phyloP scores from a whole-genome alignment of 306 rosid species.

The Cucurbita ficifolia region DNA sequence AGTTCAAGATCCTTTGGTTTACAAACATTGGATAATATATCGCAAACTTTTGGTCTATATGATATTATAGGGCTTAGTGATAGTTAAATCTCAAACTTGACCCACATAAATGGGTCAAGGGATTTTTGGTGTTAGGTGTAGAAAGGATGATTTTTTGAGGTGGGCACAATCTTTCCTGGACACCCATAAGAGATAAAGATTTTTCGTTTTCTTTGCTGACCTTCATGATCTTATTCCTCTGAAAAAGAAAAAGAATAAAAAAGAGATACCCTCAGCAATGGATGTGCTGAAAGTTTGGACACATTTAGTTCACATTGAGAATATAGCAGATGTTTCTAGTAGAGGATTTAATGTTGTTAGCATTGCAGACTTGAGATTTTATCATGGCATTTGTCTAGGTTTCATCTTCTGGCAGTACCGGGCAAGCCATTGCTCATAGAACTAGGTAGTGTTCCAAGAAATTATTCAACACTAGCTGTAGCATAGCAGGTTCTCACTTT shows the following conservation, averaged over 20 bases:
- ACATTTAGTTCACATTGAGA: background rate
- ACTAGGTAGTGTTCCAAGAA: background rate
- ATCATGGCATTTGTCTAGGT: background rate
- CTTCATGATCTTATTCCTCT: too few relatives aligned
- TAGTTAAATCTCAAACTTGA: background rate
- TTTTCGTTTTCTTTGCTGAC: too few relatives aligned
- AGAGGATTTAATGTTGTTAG: background rate
- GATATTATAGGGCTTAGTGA: background rate
- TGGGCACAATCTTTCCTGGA: too few relatives aligned
- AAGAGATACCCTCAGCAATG: background rate
- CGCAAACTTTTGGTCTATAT: background rate
- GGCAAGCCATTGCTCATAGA: background rate
- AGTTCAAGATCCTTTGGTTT: background rate
- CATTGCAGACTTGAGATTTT: background rate
- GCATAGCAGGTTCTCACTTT: background rate
- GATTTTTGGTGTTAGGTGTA: background rate
- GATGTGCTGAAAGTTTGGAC: background rate
- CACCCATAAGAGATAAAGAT: too few relatives aligned
- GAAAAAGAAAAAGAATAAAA: background rate
- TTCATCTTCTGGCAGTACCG: background rate
- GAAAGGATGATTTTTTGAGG: too few relatives aligned
- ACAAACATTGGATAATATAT: background rate
- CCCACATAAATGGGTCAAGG: background rate
- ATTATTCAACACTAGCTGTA: background rate
- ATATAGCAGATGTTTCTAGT: background rate